Conservation (phyloP, 2,329 filamentous ascomycete genomes). For the Pseudogymnoascus sp. region DNA sequence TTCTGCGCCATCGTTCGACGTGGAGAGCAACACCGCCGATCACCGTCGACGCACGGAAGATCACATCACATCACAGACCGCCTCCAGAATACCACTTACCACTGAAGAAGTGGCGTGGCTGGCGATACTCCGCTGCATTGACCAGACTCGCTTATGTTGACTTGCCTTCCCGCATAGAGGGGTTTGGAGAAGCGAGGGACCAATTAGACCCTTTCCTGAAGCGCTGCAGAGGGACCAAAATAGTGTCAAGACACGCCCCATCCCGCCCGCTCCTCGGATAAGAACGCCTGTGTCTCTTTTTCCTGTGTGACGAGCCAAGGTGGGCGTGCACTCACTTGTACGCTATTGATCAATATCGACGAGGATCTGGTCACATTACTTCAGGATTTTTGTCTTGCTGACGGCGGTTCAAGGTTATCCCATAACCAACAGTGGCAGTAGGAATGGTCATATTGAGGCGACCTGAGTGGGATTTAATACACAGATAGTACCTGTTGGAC, state of each 20-base stretch:
- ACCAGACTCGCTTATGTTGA: background rate
- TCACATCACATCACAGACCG: background rate
- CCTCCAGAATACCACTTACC: background rate
- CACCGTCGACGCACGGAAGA: background rate
- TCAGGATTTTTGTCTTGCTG: too few species aligned
- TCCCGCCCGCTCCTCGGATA: background rate
- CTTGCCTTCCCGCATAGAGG: background rate
- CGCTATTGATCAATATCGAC: slow-evolving; percentile 7
- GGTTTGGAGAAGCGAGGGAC: background rate
- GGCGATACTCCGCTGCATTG: background rate
- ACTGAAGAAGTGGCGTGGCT: slow-evolving; percentile 8
- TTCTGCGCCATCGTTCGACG: background rate
- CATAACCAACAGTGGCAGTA: background rate
- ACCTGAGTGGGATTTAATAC: background rate
- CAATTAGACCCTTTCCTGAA: background rate
- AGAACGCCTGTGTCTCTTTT: slow-evolving; percentile 2
- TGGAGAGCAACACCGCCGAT: background rate
- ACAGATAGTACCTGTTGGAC: background rate
- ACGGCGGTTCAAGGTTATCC: background rate
- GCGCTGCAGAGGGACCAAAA: slow-evolving; percentile 3
- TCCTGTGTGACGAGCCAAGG: background rate
- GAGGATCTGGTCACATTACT: background rate
- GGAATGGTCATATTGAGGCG: background rate
- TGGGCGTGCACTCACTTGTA: background rate
- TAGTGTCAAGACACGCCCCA: slow-evolving; percentile 6